Base-by-base conservation (phyloP, 2,329 filamentous ascomycete genomes). In the Neonectria neomacrospora region DNA sequence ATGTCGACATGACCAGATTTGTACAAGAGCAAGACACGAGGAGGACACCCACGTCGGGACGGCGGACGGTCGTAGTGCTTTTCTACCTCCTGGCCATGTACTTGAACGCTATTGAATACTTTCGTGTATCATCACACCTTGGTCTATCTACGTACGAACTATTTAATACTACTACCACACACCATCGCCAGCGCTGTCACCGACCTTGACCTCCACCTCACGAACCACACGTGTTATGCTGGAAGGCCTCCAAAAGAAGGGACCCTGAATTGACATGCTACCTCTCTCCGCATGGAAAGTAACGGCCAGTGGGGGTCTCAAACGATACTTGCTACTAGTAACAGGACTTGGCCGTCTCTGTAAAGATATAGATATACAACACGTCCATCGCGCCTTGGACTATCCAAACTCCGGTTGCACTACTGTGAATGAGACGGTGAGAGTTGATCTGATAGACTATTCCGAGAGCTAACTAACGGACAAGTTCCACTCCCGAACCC, bases 121-220 rank as follows among this genome's bases (percentile, higher is more conserved):
- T 62, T 58, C 60, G 34, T 62, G 60, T 62, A 62, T 54, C 45
- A 62, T 54, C 60, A 45, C 23, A 54, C 16, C 42, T 54, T 57
- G 48, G 18, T 42, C 52, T 42, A 41, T 61, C 30, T 50, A 50
- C 37, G 14, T 62, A 62, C 39, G 58, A 53, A 53, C 41, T 44
- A 47, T 54, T 58, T 54, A 56, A 56, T 62, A 57, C 50, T 54
- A 48, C 22, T 57, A 44, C 28, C n/a, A n/a, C n/a, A n/a, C n/a
- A n/a, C n/a, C n/a, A n/a, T n/a, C n/a, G n/a, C n/a, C n/a, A n/a
- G n/a, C n/a, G n/a, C n/a, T n/a, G n/a, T n/a, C n/a, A n/a, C n/a
- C n/a, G n/a, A n/a, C n/a, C n/a, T n/a, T n/a, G n/a, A n/a, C n/a
- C n/a, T n/a, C n/a, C 26, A 30, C 16, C 45, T 30, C 23, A 12